Evolutionary conservation across 805 yeast species (phyloP).

Genomic region (Candida ortonii): DNA sequence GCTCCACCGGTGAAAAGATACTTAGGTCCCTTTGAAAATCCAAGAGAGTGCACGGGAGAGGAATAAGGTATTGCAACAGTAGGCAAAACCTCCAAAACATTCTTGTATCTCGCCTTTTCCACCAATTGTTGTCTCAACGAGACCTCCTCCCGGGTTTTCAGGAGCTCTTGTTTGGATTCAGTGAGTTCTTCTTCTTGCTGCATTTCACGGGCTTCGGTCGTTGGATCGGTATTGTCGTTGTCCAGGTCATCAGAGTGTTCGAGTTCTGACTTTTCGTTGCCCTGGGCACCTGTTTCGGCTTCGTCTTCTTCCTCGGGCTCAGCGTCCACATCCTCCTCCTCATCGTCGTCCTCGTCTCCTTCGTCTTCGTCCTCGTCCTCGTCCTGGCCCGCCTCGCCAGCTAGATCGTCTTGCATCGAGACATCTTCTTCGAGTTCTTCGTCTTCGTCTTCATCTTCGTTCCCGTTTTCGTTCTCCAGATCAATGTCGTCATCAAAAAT

Average conservation of each 20-base stretch:
- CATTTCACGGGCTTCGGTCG: conserved; percentile 16
- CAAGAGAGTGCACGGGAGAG: conserved; percentile 71
- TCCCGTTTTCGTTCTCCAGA: conserved; percentile 14
- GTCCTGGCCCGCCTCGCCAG: conserved; percentile 18
- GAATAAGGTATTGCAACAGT: conserved; percentile 85
- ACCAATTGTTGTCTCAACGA: conserved; percentile 27
- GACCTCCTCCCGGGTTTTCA: conserved; percentile 1
- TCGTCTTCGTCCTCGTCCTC: conserved; percentile 24
- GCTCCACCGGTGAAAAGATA: conserved; percentile 94
- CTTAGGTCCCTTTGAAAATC: conserved; percentile 74
- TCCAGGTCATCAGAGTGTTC: conserved; percentile 22
- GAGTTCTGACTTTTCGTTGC: conserved; percentile 2
- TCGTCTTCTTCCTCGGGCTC: conserved; percentile 26
- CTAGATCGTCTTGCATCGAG: conserved; percentile 4
- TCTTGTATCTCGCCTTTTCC: conserved; percentile 48
- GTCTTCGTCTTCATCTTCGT: conserved; percentile 23
- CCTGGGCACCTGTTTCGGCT: conserved; percentile 14
- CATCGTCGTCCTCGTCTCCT: conserved; percentile 19
- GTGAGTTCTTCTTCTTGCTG: conserved; percentile 20
- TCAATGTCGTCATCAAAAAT: conserved; percentile 30
- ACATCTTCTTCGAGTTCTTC: conserved; percentile 10
- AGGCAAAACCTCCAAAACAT: conserved; percentile 71
- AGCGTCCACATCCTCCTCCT: conserved; percentile 10
- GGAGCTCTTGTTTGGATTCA: not conserved
- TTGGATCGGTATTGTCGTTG: conserved; percentile 19